These are phyloP conservation scores for Halophytophthora batemanensis DNA, from an alignment of 352 stramenopile species.

Conservation along the genomic window DNA sequence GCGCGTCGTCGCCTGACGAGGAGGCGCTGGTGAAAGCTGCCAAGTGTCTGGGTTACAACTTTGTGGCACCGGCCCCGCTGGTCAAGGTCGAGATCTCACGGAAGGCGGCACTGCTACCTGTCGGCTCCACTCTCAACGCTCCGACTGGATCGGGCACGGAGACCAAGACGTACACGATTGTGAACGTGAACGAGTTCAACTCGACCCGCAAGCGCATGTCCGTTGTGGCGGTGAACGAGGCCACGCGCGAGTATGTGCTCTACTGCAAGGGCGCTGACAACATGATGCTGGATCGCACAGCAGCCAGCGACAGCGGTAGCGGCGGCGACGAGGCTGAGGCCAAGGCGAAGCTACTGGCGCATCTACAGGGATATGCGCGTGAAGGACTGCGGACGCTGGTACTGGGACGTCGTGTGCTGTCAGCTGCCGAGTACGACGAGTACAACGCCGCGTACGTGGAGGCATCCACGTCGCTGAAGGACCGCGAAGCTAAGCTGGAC, in stretches of 20 bases:
- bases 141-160: not conserved
- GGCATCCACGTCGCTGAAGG: conserved; percentile 44
- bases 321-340: conserved; percentile 12
- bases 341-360: conserved; percentile 25
- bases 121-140: conserved; percentile 5
- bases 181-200: conserved; percentile 86
- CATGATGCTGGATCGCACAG: conserved; percentile 69
- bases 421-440: conserved; percentile 37
- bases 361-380: conserved; percentile 64
- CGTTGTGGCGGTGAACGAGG: conserved; percentile 82
- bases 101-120: conserved; percentile 25
- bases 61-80: conserved; percentile 41
- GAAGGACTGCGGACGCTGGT: conserved; percentile 83
- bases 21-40: conserved; percentile 63
- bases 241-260: conserved; percentile 42
- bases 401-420: conserved; percentile 54
- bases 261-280: conserved; percentile 86
- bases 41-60: conserved; percentile 62
- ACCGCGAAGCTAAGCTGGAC: conserved; percentile 51
- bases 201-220: conserved; percentile 98
- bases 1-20: conserved; percentile 62
- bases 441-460: conserved; percentile 61
- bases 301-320: conserved; percentile 6
- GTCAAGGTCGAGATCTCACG: conserved; percentile 51
- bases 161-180: conserved; percentile 41